Base-by-base conservation (phyloP, 345 rosid species). In the Brassica incana region DNA sequence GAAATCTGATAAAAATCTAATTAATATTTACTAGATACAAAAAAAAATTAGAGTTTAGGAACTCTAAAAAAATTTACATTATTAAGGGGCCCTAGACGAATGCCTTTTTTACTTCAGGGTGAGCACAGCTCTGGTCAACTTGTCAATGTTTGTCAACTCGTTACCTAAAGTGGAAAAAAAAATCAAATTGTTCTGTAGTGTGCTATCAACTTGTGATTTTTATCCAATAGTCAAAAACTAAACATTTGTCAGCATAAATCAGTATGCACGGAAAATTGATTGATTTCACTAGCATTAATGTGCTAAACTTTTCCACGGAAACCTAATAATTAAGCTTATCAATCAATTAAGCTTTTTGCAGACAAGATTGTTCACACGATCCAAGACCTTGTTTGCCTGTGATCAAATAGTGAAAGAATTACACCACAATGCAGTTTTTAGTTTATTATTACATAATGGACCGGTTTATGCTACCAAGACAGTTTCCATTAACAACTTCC, bases 151-250 rank as follows among this genome's bases (percentile, higher is more conserved):
- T 77, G 75, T 43, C 77, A 72, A 74, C 71, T 74, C 70, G 69
- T 69, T 35, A 69, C 79, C 79, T 25, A 75, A 80, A 74, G 63
- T 63, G 40, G 79, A 30, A 74, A 79, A 30, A 74, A 79, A 78
- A 54, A 38, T 45, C 64, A 67, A 67, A 45, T 54, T 18, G 40
- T 20, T 33, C 33, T 45, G 29, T 6, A 25, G 10, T 36, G 33
- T 56, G 69, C 23, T 27, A 59, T 78, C 77, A 71, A 65, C 66
- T 38, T 56, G 66, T 60, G 62, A 32, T 29, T 67, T 59, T 43
- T 38, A 4, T 59, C 69, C 30, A 25, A 38, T 35, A 36, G 38
- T 36, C 8, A 65, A 36, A 65, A 66, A 36, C 11, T 15, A 35
- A 35, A 35, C 48, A 15, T 20, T 38, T 8, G 67, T 66, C 79